Evolutionary conservation across 2,329 filamentous ascomycete genomes (phyloP).

Genomic region (Aspergillus sp.): DNA sequence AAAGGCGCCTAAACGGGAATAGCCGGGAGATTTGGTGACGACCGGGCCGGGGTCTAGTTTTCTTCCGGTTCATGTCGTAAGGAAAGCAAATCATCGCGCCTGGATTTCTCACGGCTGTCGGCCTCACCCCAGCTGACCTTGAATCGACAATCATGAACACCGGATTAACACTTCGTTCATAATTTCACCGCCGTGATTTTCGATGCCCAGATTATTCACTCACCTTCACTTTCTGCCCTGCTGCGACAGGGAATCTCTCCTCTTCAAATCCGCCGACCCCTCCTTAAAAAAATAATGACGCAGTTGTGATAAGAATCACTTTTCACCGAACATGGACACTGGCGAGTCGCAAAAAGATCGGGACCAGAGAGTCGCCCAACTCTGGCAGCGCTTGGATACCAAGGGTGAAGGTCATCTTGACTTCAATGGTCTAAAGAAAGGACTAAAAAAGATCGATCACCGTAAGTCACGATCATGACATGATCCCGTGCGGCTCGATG

Average conservation of each 20-base stretch:
- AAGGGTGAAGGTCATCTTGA: conserved; percentile 78
- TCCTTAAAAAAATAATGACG: conserved; percentile 46
- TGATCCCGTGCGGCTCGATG: conserved; percentile 22
- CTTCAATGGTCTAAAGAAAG: conserved; percentile 78
- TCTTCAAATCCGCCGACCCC: conserved; percentile 22
- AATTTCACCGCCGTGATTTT: conserved; percentile 16
- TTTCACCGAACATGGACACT: conserved; percentile 59
- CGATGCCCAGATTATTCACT: conserved; percentile 29
- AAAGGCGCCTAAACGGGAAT: conserved; percentile 30
- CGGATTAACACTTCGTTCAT: conserved; percentile 14
- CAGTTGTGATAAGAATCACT: conserved; percentile 50
- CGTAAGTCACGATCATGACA: conserved; percentile 59
- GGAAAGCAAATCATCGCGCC: conserved; percentile 37
- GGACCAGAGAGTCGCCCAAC: conserved; percentile 76
- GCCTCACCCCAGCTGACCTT: conserved; percentile 8
- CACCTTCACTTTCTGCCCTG: conserved; percentile 17
- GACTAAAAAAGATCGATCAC: conserved; percentile 85
- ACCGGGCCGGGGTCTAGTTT: conserved; percentile 25
- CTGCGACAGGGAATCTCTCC: conserved; percentile 24
- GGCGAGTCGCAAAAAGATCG: conserved; percentile 75
- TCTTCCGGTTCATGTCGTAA: conserved; percentile 33
- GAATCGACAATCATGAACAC: conserved; percentile 9
- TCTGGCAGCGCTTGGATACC: conserved; percentile 83
- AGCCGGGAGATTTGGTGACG: conserved; percentile 31
- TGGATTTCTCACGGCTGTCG: conserved; percentile 36